These are phyloP conservation scores for Rhodotorula diobovata DNA, from an alignment of 768 basidiomycete species.

Conservation along the genomic window DNA sequence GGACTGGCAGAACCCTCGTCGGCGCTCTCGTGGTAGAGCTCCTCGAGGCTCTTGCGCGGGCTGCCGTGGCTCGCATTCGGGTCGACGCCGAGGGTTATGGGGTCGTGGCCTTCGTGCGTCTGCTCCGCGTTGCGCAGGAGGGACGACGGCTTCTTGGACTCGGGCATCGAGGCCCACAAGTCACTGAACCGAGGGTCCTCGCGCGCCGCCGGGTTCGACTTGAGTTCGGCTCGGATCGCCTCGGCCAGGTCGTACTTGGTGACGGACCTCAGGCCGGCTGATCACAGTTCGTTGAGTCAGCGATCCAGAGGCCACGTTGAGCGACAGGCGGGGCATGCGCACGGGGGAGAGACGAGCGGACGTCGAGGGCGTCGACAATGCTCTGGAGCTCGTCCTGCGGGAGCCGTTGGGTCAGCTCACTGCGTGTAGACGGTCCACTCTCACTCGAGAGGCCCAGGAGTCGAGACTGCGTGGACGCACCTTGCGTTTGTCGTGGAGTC, in stretches of 20 bases:
- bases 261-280: neutral
- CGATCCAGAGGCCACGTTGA: too few species aligned
- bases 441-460: too few species aligned
- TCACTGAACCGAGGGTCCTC: slow-evolving; percentile 5
- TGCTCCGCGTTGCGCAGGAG: neutral
- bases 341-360: neutral
- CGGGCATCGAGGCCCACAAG: slow-evolving; percentile 22
- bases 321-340: too few species aligned
- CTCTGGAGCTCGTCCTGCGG: neutral
- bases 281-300: too few species aligned
- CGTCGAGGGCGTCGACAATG: slow-evolving; percentile 5
- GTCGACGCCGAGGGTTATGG: neutral
- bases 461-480: neutral
- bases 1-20: neutral
- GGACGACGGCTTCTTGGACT: slow-evolving; percentile 4
- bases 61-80: neutral
- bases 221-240: slow-evolving; percentile 10
- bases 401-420: neutral
- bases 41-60: slow-evolving; percentile 8
- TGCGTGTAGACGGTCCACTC: too few species aligned
- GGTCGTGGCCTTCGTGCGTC: slow-evolving; percentile 7
- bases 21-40: slow-evolving; percentile 1
- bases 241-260: slow-evolving; percentile 12
- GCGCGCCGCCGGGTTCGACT: neutral
- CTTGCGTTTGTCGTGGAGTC: neutral